These are phyloP conservation scores for Ganoderma meredithae DNA, from an alignment of 1,284 basidiomycete genomes.

Conservation along the genomic window DNA sequence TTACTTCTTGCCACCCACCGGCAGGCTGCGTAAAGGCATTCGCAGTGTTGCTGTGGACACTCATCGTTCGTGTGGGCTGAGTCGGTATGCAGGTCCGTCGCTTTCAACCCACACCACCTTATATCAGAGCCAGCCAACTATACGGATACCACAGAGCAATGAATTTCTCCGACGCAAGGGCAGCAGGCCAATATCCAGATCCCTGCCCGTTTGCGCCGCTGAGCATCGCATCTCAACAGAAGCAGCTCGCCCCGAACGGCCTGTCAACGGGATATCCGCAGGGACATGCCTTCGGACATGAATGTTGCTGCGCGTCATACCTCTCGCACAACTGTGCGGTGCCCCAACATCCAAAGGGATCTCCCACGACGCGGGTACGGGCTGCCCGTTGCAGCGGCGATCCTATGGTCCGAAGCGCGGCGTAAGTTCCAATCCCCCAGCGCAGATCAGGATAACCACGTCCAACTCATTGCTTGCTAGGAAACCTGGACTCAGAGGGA, in stretches of 20 bases:
- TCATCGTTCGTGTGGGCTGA: background rate
- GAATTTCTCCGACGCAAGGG: background rate
- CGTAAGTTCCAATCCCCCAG: background rate
- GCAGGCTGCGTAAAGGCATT: background rate
- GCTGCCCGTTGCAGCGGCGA: background rate
- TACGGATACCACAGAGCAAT: background rate
- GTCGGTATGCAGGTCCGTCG: background rate
- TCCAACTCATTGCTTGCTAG: background rate
- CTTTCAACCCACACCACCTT: background rate
- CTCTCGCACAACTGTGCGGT: background rate
- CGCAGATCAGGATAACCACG: background rate
- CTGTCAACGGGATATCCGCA: background rate
- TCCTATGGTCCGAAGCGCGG: background rate
- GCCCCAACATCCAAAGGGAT: background rate
- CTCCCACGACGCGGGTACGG: background rate
- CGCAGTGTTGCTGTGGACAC: background rate
- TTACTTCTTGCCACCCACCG: background rate
- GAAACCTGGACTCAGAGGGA: constrained; percentile 2
- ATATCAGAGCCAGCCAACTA: background rate
- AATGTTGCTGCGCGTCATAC: background rate
- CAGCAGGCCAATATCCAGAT: background rate
- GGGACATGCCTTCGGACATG: background rate
- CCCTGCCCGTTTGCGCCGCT: background rate
- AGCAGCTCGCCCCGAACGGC: background rate
- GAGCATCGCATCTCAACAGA: background rate